Conservation (phyloP, 345 rosid species). For the Euphorbia lathyris region DNA sequence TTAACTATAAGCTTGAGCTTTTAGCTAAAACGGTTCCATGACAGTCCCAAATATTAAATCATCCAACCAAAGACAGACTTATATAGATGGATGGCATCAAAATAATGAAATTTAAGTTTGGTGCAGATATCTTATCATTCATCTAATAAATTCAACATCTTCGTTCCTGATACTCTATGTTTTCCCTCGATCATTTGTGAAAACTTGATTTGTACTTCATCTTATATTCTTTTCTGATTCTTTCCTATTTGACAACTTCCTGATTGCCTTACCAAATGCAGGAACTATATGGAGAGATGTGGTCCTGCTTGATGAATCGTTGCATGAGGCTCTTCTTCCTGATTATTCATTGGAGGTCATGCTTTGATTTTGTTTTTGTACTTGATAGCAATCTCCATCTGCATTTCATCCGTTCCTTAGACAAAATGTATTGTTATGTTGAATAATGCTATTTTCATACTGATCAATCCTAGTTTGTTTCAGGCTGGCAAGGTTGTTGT, state of each 20-base stretch:
- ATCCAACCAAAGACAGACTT: background rate
- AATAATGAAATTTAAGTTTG: background rate
- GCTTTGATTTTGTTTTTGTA: conserved; percentile 16
- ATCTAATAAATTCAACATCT: conserved; percentile 5
- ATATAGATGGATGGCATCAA: background rate
- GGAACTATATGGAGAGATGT: conserved; percentile 90
- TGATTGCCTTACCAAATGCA: conserved; percentile 28
- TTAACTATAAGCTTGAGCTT: too few relatives aligned
- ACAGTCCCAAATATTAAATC: background rate
- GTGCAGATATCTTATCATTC: background rate
- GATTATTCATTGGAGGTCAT: conserved; percentile 69
- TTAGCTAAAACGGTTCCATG: too few relatives aligned
- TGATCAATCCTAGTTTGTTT: conserved; percentile 37
- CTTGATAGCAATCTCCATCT: background rate
- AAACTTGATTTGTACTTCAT: conserved; percentile 10
- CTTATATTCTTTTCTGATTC: background rate
- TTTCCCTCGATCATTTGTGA: conserved; percentile 5
- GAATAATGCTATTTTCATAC: conserved; percentile 12
- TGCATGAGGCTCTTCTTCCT: conserved; percentile 71
- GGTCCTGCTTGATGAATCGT: conserved; percentile 75
- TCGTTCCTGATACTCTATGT: background rate
- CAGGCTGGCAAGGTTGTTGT: conserved; percentile 79
- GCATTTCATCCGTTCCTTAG: conserved; percentile 7
- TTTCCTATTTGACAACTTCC: conserved; percentile 16
- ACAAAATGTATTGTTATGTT: background rate